Percentiles rank a stretch among this genome's conserved stretches.
Evolutionary conservation across 2,329 filamentous ascomycete species (phyloP).

Genomic region (Cercospora zeae-maydis): DNA sequence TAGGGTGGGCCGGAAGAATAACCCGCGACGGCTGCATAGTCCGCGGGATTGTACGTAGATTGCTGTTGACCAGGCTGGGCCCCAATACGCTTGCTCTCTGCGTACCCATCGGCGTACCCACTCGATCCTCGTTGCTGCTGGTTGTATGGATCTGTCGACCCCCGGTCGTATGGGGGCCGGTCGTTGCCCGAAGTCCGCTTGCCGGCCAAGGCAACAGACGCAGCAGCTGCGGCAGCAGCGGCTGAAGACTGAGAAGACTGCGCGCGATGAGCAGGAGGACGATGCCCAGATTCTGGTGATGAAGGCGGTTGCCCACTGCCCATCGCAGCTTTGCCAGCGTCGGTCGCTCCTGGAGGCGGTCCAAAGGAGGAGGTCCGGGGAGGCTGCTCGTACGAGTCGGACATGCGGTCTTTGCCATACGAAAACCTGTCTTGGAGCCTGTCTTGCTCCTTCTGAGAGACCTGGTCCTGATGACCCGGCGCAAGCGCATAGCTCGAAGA

Average conservation of each 20-base stretch:
- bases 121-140: slow-evolving; percentile 26
- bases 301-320: slow-evolving; percentile 35
- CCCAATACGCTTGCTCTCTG: slow-evolving; percentile 28
- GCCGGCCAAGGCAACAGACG: slow-evolving; percentile 36
- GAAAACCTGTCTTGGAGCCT: slow-evolving; percentile 43
- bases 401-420: slow-evolving; percentile 46
- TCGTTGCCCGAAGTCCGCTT: slow-evolving; percentile 45
- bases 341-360: slow-evolving; percentile 41
- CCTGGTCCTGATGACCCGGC: slow-evolving; percentile 39
- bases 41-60: slow-evolving; percentile 68
- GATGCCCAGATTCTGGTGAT: slow-evolving; percentile 47
- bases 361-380: slow-evolving; percentile 41
- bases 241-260: slow-evolving; percentile 48
- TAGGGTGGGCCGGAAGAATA: slow-evolving; percentile 35
- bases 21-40: slow-evolving; percentile 57
- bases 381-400: slow-evolving; percentile 38
- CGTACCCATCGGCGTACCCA: slow-evolving; percentile 37
- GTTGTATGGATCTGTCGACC: slow-evolving; percentile 40
- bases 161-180: slow-evolving; percentile 41
- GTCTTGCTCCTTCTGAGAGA: slow-evolving; percentile 24
- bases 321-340: slow-evolving; percentile 49
- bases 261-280: slow-evolving; percentile 48
- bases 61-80: slow-evolving; percentile 43
- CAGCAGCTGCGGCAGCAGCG: slow-evolving; percentile 46
- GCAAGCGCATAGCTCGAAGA: slow-evolving; percentile 37